Evolutionary conservation across 2,329 filamentous ascomycete genomes (phyloP).

Genomic region (Fusarium brachygibbosum): DNA sequence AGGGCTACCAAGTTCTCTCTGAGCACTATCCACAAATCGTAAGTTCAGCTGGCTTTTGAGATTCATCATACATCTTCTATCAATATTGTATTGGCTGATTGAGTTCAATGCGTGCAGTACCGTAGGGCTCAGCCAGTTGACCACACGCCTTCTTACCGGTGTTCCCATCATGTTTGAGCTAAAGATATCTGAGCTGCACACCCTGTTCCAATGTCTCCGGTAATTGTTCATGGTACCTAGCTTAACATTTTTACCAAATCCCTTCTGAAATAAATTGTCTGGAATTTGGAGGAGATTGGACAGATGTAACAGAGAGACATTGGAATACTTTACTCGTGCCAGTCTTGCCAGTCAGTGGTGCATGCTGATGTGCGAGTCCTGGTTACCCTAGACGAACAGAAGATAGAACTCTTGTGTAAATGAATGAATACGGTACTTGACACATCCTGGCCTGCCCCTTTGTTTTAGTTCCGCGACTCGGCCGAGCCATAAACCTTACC

Average conservation of each 20-base stretch:
- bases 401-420: background rate
- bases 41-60: background rate
- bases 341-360: background rate
- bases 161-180: background rate
- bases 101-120: background rate
- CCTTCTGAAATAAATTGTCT: no score
- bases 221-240: background rate
- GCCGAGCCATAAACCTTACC: slow-evolving; percentile 13
- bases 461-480: slow-evolving; percentile 9
- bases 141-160: background rate
- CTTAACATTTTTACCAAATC: background rate
- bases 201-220: background rate
- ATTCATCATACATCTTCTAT: background rate
- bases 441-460: background rate
- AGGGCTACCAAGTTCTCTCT: slow-evolving; percentile 25
- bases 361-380: background rate
- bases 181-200: background rate
- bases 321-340: background rate
- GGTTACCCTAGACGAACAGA: background rate
- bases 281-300: background rate
- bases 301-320: background rate
- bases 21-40: background rate
- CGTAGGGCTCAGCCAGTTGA: background rate
- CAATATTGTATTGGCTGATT: background rate
- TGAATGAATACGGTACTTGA: background rate